Percentiles rank a stretch among this genome's conserved stretches.
Conservation (phyloP, 805 yeast species). For the Nakazawaea anatomiae region DNA sequence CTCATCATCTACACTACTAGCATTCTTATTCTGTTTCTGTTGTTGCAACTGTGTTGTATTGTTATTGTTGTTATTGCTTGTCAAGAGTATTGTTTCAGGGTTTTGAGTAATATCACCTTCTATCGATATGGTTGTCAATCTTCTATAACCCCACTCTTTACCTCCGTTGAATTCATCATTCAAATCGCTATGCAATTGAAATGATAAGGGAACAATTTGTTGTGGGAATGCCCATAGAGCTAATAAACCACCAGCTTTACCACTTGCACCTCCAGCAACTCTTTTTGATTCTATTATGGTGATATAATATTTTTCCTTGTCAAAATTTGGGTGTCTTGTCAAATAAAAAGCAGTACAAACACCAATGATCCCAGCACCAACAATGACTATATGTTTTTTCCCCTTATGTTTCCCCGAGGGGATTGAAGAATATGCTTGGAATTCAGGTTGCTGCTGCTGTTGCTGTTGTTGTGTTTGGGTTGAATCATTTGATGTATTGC, state of each 20-base stretch:
- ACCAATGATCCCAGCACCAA: conserved; percentile 95
- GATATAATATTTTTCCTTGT: conserved; percentile 67
- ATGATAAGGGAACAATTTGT: conserved; percentile 85
- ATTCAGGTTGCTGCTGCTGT: conserved; percentile 4
- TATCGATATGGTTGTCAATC: conserved; percentile 77
- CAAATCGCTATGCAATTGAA: conserved; percentile 77
- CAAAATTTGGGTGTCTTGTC: conserved; percentile 76
- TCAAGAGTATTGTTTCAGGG: neutral
- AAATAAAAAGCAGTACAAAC: conserved; percentile 90
- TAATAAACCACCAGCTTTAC: conserved; percentile 93
- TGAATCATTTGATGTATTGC: neutral
- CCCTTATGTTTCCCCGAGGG: conserved; percentile 49
- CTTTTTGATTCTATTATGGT: conserved; percentile 83
- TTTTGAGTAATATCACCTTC: conserved; percentile 64
- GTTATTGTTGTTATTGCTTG: conserved; percentile 1
- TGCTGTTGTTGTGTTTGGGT: neutral
- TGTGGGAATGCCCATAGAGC: conserved; percentile 98
- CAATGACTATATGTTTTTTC: conserved; percentile 74
- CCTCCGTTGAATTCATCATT: conserved; percentile 79
- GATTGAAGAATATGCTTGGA: conserved; percentile 25
- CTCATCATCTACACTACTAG: neutral
- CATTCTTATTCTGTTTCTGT: neutral
- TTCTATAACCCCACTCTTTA: conserved; percentile 87
- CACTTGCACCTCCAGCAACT: conserved; percentile 96
- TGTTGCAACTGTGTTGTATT: neutral